These are phyloP conservation scores for Monilinia fructicola DNA, from an alignment of 2,329 filamentous ascomycete genomes.

Conservation along the genomic window DNA sequence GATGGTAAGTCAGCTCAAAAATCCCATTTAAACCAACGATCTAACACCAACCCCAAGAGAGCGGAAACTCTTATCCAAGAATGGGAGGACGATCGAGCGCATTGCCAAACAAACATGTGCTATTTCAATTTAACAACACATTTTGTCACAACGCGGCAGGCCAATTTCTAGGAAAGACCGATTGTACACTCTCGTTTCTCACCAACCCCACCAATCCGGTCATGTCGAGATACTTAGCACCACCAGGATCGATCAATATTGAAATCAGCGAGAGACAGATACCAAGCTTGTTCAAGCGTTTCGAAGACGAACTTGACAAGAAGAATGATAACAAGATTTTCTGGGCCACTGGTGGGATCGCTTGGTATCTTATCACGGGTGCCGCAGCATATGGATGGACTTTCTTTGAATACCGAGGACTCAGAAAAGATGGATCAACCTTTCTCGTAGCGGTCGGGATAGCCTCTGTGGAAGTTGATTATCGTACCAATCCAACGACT, in stretches of 20 bases:
- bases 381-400: slow-evolving; percentile 22
- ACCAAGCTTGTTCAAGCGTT: slow-evolving; percentile 10
- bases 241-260: slow-evolving; percentile 4
- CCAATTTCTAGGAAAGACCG: slow-evolving; percentile 22
- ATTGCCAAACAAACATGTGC: slow-evolving; percentile 23
- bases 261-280: slow-evolving; percentile 23
- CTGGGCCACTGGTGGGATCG: slow-evolving; percentile 21
- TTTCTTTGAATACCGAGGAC: slow-evolving; percentile 14
- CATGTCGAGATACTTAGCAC: slow-evolving; percentile 24
- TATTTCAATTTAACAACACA: slow-evolving; percentile 34
- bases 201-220: slow-evolving; percentile 20
- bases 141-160: slow-evolving; percentile 28
- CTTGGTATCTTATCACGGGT: slow-evolving; percentile 10
- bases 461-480: slow-evolving; percentile 20
- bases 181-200: slow-evolving; percentile 25
- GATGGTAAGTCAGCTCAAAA: slow-evolving; percentile 25
- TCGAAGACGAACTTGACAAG: slow-evolving; percentile 19
- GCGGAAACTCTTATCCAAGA: slow-evolving; percentile 28
- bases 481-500: slow-evolving; percentile 10
- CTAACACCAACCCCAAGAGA: slow-evolving; percentile 22
- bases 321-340: slow-evolving; percentile 9
- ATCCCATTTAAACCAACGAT: background rate
- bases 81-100: slow-evolving; percentile 30
- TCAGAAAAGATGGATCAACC: slow-evolving; percentile 15
- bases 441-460: slow-evolving; percentile 19